These are phyloP conservation scores for Xenoacremonium recifei DNA, from an alignment of 2,329 filamentous ascomycete genomes.

Conservation along the genomic window DNA sequence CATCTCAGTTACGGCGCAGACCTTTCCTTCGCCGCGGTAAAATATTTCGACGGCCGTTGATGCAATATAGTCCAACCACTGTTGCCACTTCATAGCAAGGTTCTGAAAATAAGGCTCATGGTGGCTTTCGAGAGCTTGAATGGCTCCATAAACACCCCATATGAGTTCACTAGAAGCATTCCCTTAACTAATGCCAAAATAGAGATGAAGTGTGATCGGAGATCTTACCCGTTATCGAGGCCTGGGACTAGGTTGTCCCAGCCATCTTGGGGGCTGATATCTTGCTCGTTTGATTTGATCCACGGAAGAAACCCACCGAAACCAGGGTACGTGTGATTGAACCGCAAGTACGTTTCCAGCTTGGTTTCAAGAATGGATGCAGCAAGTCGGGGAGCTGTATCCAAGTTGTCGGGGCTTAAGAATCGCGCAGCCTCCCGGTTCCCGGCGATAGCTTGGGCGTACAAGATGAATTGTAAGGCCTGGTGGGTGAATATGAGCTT, in stretches of 20 bases:
- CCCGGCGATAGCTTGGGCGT: constrained; percentile 38
- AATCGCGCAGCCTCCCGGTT: constrained; percentile 37
- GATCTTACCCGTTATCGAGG: constrained; percentile 38
- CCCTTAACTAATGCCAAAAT: not conserved
- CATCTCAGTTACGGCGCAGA: constrained; percentile 39
- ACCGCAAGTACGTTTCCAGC: constrained; percentile 36
- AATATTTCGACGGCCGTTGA: constrained; percentile 36
- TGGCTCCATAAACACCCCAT: constrained; percentile 41
- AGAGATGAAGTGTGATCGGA: fast-evolving
- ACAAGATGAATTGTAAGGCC: constrained; percentile 43
- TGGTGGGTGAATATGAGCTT: too few species aligned
- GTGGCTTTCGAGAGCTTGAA: constrained; percentile 34
- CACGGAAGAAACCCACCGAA: constrained; percentile 41
- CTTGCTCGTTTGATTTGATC: constrained; percentile 30
- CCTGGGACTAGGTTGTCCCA: constrained; percentile 40
- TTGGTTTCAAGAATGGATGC: constrained; percentile 37
- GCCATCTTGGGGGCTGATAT: constrained; percentile 33
- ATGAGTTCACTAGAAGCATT: constrained; percentile 32
- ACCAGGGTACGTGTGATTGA: constrained; percentile 40
- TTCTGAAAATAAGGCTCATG: constrained; percentile 17
- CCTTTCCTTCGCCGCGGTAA: constrained; percentile 34
- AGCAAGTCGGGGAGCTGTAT: constrained; percentile 30
- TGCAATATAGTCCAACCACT: constrained; percentile 40
- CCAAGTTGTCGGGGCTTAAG: constrained; percentile 32
- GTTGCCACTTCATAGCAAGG: constrained; percentile 35